phyloP scores from a whole-genome alignment of 345 rosid species.

The Linum lewisii region DNA sequence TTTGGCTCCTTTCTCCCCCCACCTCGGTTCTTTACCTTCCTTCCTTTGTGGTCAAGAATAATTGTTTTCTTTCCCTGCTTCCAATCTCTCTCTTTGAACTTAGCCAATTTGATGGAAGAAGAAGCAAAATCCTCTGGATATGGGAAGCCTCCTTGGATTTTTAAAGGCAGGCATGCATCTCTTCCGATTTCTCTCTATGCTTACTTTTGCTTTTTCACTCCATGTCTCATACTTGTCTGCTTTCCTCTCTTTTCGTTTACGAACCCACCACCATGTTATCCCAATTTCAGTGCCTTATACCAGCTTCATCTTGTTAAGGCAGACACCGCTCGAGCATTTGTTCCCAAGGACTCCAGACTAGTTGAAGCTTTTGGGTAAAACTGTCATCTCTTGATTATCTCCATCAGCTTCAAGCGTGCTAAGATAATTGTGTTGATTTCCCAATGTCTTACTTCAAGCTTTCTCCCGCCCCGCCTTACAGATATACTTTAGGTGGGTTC shows the following conservation, averaged over 20 bases:
- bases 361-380: slow-evolving; percentile 95
- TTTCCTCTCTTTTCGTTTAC: not conserved
- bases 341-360: slow-evolving; percentile 68
- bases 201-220: slow-evolving; percentile 3
- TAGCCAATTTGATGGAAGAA: slow-evolving; percentile 34
- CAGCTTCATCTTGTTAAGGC: slow-evolving; percentile 94
- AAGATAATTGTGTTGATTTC: not conserved
- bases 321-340: slow-evolving; percentile 66
- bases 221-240: not conserved
- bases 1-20: too few species aligned
- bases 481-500: slow-evolving; percentile 94
- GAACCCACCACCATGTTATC: slow-evolving; percentile 2
- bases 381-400: not conserved
- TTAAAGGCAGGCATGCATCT: slow-evolving; percentile 70
- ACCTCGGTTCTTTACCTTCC: too few species aligned
- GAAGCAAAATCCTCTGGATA: slow-evolving; percentile 42
- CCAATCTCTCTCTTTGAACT: too few species aligned
- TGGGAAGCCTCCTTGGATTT: slow-evolving; percentile 84
- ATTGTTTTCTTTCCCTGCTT: too few species aligned
- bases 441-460: slow-evolving; percentile 4
- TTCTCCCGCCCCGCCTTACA: slow-evolving; percentile 19
- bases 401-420: not conserved
- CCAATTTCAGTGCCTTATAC: slow-evolving; percentile 67
- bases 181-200: not conserved
- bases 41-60: too few species aligned